Percentiles rank a stretch among this genome's conserved stretches.
Conservation (phyloP, 2,329 filamentous ascomycete species). For the Cladosporium sp. region DNA sequence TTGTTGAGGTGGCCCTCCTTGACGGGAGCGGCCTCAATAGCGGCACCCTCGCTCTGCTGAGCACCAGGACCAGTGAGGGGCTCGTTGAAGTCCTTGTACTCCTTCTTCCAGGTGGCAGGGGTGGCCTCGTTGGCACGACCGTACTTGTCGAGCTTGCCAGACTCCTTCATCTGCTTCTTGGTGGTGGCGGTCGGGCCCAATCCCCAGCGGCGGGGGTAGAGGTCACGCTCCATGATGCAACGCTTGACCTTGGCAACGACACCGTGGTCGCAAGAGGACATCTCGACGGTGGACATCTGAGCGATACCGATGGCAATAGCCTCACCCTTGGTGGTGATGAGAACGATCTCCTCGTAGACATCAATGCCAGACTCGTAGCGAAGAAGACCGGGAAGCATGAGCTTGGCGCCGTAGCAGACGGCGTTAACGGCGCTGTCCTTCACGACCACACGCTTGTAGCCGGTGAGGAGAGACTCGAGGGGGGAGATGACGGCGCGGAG, state of each 20-base stretch:
- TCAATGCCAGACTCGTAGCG: constrained; percentile 92
- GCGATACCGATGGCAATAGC: constrained; percentile 95
- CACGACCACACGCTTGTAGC: constrained; percentile 95
- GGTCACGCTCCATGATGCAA: constrained; percentile 98
- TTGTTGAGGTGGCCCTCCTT: constrained; percentile 39
- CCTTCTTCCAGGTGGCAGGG: constrained; percentile 85
- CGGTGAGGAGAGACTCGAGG: constrained; percentile 85
- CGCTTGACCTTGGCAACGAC: constrained; percentile 99
- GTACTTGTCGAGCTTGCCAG: constrained; percentile 97
- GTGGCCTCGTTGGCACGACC: constrained; percentile 90
- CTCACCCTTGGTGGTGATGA: constrained; percentile 99
- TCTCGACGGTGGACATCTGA: constrained; percentile 96
- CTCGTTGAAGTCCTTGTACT: constrained; percentile 86
- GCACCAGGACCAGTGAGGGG: constrained; percentile 25
- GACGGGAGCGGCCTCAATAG: constrained; percentile 36
- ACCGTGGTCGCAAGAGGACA: constrained; percentile 94
- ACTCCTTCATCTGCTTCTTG: constrained; percentile 99
- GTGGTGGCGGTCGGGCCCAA: constrained; percentile 88
- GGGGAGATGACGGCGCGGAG: constrained; percentile 88
- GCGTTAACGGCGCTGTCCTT: constrained; percentile 97
- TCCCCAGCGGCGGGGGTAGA: constrained; percentile 96
- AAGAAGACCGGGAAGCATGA: constrained; percentile 95
- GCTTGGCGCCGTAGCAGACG: constrained; percentile 96
- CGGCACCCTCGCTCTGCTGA: constrained; percentile 31
- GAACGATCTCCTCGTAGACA: constrained; percentile 90